Conservation (phyloP, 2,329 filamentous ascomycete genomes). For the Westerdykella aurantiaca region DNA sequence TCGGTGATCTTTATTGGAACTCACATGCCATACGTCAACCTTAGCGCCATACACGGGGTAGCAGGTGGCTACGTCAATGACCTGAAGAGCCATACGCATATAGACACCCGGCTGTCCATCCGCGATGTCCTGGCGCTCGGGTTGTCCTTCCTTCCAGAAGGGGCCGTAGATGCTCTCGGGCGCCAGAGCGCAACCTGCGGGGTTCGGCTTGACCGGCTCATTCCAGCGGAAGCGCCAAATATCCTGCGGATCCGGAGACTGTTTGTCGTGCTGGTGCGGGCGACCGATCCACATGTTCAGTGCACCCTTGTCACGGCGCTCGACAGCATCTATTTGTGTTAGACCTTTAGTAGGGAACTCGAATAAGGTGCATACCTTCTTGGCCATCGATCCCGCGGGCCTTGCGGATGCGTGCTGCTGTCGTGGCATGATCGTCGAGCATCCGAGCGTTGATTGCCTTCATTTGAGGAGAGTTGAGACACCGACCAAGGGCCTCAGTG, state of each 20-base stretch:
- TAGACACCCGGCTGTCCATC: conserved; percentile 44
- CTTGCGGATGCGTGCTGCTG: conserved; percentile 9
- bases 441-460: conserved; percentile 7
- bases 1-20: not conserved
- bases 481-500: conserved; percentile 6
- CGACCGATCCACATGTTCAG: not conserved
- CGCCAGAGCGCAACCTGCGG: conserved; percentile 11
- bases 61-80: conserved; percentile 48
- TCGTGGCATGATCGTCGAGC: conserved; percentile 3
- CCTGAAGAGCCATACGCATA: conserved; percentile 45
- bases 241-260: conserved; percentile 6
- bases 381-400: conserved; percentile 6
- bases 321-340: not conserved
- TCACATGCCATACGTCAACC: conserved; percentile 44
- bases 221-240: conserved; percentile 4
- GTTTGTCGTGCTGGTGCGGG: conserved; percentile 6
- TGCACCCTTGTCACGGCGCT: not conserved
- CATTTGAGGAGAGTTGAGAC: conserved; percentile 7
- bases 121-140: conserved; percentile 43
- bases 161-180: conserved; percentile 16
- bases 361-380: not conserved
- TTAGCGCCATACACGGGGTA: conserved; percentile 42
- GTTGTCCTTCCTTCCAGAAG: conserved; percentile 42
- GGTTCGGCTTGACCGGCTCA: not conserved
- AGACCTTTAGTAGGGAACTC: not conserved